These are phyloP conservation scores for Aureobasidium sp. DNA, from an alignment of 2,329 filamentous ascomycete genomes.

Conservation along the genomic window DNA sequence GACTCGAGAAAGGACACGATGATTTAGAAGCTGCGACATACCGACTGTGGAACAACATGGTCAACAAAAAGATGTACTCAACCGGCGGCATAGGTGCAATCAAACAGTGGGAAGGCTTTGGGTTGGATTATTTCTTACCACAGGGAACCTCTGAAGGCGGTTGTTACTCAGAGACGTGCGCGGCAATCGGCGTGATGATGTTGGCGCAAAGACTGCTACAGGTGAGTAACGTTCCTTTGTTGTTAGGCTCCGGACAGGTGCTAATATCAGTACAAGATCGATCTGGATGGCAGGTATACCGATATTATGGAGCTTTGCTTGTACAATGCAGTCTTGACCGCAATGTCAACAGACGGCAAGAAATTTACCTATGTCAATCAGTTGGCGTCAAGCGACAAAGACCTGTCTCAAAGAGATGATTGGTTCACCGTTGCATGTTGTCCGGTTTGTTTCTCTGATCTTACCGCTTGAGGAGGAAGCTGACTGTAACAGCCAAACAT, in stretches of 20 bases:
- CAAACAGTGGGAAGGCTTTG: conserved; percentile 55
- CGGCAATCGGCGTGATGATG: conserved; percentile 55
- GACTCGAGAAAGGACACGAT: conserved; percentile 30
- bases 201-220: conserved; percentile 51
- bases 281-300: conserved; percentile 47
- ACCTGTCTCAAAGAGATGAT: conserved; percentile 45
- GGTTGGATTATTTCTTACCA: conserved; percentile 53
- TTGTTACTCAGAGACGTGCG: conserved; percentile 57
- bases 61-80: conserved; percentile 55
- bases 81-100: conserved; percentile 55
- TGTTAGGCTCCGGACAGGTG: too few relatives aligned
- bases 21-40: conserved; percentile 33
- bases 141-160: conserved; percentile 50
- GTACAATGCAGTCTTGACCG: conserved; percentile 56
- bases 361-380: conserved; percentile 58
- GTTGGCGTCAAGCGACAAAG: conserved; percentile 46
- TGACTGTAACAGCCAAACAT: conserved; percentile 36
- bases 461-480: background rate
- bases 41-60: conserved; percentile 54
- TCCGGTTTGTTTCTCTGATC: conserved; percentile 31
- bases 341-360: conserved; percentile 43
- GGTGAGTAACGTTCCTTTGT: conserved; percentile 25
- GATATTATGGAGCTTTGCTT: conserved; percentile 57
- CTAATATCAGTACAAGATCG: conserved; percentile 30
- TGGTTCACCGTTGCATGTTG: conserved; percentile 58